Evolutionary conservation across 208 protist species (phyloP), one percentile per base, ranked within the genome.

Genomic region (Acanthamoeba healyi): DNA sequence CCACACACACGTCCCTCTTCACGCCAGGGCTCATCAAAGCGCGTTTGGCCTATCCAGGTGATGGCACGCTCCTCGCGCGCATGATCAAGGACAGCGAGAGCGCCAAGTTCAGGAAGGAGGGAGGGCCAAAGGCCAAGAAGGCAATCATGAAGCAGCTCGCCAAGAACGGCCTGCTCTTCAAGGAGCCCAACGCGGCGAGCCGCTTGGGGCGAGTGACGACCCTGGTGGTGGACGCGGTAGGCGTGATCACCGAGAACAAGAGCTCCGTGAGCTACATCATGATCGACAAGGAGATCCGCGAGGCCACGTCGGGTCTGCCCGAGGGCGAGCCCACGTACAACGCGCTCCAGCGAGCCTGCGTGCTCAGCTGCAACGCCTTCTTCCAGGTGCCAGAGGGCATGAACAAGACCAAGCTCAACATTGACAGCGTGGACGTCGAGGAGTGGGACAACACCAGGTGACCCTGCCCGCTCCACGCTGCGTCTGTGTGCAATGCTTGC

Each of bases 181-280:
- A 90, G 34, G 56, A 58, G 44, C 74, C 74, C 74, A 44, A 70
- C 42, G 38, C 56, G 67, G 82, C 82, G 15, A 29, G 19, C 32
- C 44, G 82, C 24, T 67, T 90, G 5, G 82, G 82, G 6, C 26
- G 51, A 67, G 82, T 90, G 51, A 65, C 82, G 17, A 65, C 82
- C 7, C 51, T 90, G 12, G 42, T 90, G 15, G 82, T 90, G 40
- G 82, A 90, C 82, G 10, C 51, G 14, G 14, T 32, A 7, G 82
- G 82, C 38, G 56, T 90, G 38, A 6, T 90, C 7, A 90, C 82
- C 32, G 82, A 90, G 51, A 90, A 90, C 82, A 90, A 90, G 56
- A 56, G 29, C 74, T 84, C 74, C 6, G 74, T 84, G 12, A 84
- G 38, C 74, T 84, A 56, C 44, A 54, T 84, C 40, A 54, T 84